These are phyloP conservation scores for Hemileia vastatrix DNA, from an alignment of 1,284 basidiomycete species.

Conservation along the genomic window DNA sequence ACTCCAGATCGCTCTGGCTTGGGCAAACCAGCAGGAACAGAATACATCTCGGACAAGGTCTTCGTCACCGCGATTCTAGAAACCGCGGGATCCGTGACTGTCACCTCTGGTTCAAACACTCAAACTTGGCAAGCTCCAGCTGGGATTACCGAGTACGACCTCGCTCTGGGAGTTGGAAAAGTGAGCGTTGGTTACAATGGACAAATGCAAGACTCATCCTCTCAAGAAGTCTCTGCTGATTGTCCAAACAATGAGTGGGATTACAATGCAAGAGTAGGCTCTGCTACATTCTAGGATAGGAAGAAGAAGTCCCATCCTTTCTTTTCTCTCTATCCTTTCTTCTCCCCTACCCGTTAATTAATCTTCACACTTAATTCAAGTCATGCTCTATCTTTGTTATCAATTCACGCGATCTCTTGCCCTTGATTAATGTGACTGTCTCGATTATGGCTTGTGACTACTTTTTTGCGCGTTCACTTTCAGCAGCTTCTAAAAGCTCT, in stretches of 20 bases:
- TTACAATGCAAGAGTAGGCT: not conserved
- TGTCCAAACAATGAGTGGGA: not conserved
- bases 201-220: not conserved
- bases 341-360: too few relatives aligned
- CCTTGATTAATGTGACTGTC: too few relatives aligned
- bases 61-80: slow-evolving; percentile 43
- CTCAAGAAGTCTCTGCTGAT: not conserved
- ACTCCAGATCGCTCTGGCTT: slow-evolving; percentile 43
- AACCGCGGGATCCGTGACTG: slow-evolving; percentile 38
- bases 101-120: slow-evolving; percentile 38
- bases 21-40: slow-evolving; percentile 40
- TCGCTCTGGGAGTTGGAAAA: slow-evolving; percentile 42
- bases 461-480: too few relatives aligned
- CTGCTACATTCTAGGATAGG: not conserved
- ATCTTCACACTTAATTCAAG: too few relatives aligned
- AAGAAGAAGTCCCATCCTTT: too few relatives aligned
- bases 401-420: too few relatives aligned
- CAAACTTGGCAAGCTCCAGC: slow-evolving; percentile 32
- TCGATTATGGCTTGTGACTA: too few relatives aligned
- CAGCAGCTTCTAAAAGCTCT: too few relatives aligned
- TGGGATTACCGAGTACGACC: slow-evolving; percentile 37
- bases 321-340: too few relatives aligned
- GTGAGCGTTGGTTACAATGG: not conserved
- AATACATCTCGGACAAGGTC: slow-evolving; percentile 39
- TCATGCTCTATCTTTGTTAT: too few relatives aligned